These are phyloP conservation scores for Teratosphaeria destructans DNA, from an alignment of 2,329 filamentous ascomycete species.

Conservation along the genomic window DNA sequence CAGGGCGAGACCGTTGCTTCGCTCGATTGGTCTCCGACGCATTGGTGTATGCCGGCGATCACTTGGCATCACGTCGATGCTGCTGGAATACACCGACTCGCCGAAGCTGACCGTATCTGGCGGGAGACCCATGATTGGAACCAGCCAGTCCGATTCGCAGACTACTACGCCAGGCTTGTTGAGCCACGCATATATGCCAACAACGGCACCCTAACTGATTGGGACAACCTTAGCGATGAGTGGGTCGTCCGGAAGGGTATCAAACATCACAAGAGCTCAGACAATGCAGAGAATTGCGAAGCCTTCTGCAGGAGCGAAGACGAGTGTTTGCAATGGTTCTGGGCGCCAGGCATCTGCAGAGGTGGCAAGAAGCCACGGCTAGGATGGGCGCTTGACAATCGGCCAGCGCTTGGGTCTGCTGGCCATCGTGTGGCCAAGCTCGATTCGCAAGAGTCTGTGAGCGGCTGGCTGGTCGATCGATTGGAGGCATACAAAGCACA, in stretches of 20 bases:
- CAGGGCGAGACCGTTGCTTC: constrained; percentile 33
- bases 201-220: constrained; percentile 17
- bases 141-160: constrained; percentile 23
- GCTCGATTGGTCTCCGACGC: constrained; percentile 29
- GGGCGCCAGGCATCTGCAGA: constrained; percentile 24
- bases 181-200: constrained; percentile 17
- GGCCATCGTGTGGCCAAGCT: constrained; percentile 11
- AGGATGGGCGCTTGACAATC: constrained; percentile 6
- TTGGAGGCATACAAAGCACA: constrained; percentile 7
- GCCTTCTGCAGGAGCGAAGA: constrained; percentile 18
- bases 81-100: constrained; percentile 4
- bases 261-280: constrained; percentile 6
- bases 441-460: constrained; percentile 10
- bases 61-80: constrained; percentile 25
- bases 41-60: constrained; percentile 35
- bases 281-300: constrained; percentile 18
- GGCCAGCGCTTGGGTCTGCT: constrained; percentile 8
- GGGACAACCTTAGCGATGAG: constrained; percentile 28
- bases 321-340: constrained; percentile 30
- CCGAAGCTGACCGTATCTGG: constrained; percentile 24
- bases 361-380: constrained; percentile 24
- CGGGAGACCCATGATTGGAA: constrained; percentile 22
- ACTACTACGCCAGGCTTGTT: constrained; percentile 26
- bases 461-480: constrained; percentile 28
- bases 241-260: constrained; percentile 3